phyloP scores from a whole-genome alignment of 2,329 filamentous ascomycete genomes.

The Purpureocillium lavendulum region DNA sequence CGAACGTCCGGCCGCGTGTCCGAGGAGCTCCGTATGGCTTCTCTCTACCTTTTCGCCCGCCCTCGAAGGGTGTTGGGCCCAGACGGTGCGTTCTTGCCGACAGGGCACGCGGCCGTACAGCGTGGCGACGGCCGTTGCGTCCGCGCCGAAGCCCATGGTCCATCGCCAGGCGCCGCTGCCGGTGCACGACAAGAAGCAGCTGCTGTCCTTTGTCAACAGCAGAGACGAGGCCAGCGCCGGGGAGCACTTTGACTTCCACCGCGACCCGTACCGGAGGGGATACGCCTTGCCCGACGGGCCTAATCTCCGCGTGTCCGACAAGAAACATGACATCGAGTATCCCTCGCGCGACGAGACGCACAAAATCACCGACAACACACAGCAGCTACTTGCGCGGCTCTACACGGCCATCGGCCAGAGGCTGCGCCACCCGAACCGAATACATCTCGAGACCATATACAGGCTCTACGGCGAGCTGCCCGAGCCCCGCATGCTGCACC shows the following conservation, averaged over 20 bases:
- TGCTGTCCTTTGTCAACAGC: conserved; percentile 44
- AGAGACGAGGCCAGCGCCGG: conserved; percentile 39
- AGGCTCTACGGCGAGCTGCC: conserved; percentile 41
- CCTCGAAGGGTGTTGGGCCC: conserved; percentile 10
- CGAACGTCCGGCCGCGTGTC: conserved; percentile 15
- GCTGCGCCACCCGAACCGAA: conserved; percentile 30
- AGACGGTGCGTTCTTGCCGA: conserved; percentile 10
- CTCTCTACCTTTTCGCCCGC: conserved; percentile 29
- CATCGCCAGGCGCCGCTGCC: conserved; percentile 6
- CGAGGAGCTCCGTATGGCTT: conserved; percentile 29
- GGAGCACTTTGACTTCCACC: conserved; percentile 42
- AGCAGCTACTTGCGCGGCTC: conserved; percentile 28
- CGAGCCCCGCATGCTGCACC: conserved; percentile 41
- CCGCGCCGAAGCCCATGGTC: conserved; percentile 6
- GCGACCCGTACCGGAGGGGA: conserved; percentile 44
- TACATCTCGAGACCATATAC: conserved; percentile 37
- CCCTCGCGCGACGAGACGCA: conserved; percentile 33
- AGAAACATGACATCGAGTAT: conserved; percentile 36
- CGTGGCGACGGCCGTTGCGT: conserved; percentile 14
- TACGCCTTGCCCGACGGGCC: conserved; percentile 45
- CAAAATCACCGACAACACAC: conserved; percentile 24
- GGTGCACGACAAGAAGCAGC: conserved; percentile 27
- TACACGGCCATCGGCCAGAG: conserved; percentile 29
- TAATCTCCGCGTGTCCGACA: conserved; percentile 40
- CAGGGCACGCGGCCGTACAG: conserved; percentile 15